A percentile compares a stretch with the other conserved stretches of the same genome.
These are phyloP conservation scores for Apophysomyces variabilis DNA, from an alignment of 371 early-diverging fungal genomes.

Conservation along the genomic window DNA sequence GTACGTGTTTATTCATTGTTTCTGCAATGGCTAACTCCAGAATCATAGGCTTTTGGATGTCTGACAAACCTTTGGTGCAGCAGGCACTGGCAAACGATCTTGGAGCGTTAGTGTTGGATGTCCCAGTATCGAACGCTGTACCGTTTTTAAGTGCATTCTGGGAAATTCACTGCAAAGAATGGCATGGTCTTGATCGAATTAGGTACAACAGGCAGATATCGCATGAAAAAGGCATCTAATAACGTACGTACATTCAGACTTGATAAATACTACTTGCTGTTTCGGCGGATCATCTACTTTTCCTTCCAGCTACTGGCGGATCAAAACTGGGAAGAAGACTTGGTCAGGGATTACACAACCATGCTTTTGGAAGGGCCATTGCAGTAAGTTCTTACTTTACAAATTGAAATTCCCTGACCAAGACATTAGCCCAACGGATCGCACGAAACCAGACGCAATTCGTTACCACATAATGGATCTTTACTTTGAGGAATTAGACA, in stretches of 20 bases:
- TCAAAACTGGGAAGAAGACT: slow-evolving; percentile 66
- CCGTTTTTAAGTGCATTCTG: slow-evolving; percentile 81
- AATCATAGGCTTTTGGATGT: slow-evolving; percentile 88
- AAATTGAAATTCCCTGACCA: slow-evolving; percentile 2
- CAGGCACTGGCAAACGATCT: slow-evolving; percentile 85
- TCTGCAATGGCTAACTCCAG: background rate
- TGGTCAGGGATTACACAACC: slow-evolving; percentile 61
- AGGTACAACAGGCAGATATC: slow-evolving; percentile 49
- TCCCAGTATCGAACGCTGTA: slow-evolving; percentile 61
- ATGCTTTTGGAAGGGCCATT: slow-evolving; percentile 73
- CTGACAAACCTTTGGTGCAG: slow-evolving; percentile 92
- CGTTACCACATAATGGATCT: slow-evolving; percentile 82
- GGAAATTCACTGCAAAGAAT: slow-evolving; percentile 81
- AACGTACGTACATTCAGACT: slow-evolving; percentile 48
- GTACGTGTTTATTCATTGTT: slow-evolving; percentile 53
- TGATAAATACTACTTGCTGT: slow-evolving; percentile 86
- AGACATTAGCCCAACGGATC: slow-evolving; percentile 57
- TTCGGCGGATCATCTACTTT: slow-evolving; percentile 73
- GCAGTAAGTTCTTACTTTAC: slow-evolving; percentile 52
- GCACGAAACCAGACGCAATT: slow-evolving; percentile 75
- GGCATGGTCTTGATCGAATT: slow-evolving; percentile 88
- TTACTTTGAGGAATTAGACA: slow-evolving; percentile 81
- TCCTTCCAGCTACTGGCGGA: slow-evolving; percentile 72
- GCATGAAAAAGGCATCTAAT: background rate
- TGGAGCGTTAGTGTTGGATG: slow-evolving; percentile 64